Conservation (phyloP, 352 stramenopile species). For the Blastocystis sp. region DNA sequence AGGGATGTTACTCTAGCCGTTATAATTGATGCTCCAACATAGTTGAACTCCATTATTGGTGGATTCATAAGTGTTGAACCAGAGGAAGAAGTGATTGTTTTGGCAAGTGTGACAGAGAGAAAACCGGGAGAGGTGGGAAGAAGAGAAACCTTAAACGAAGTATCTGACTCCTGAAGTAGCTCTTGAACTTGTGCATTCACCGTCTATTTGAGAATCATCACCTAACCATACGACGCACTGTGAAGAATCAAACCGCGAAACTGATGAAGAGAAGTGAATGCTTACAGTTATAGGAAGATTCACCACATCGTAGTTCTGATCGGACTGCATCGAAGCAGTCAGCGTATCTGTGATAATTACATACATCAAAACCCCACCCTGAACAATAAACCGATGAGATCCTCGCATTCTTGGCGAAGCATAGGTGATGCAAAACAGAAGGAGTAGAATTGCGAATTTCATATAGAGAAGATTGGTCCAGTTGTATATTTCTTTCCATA, state of each 20-base stretch:
- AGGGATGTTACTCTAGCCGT: not conserved
- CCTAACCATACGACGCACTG: constrained; percentile 8
- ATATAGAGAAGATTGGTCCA: not conserved
- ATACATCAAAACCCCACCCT: not conserved
- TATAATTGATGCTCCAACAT: constrained; percentile 29
- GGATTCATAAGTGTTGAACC: constrained; percentile 35
- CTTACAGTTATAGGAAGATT: constrained; percentile 2
- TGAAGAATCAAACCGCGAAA: not conserved
- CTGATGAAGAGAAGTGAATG: not conserved
- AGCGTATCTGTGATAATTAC: not conserved
- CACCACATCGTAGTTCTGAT: constrained; percentile 33
- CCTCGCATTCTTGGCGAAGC: not conserved
- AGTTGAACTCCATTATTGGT: constrained; percentile 54
- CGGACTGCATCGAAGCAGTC: constrained; percentile 3
- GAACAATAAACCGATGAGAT: not conserved
- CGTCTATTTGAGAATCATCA: not conserved
- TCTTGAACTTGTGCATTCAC: constrained; percentile 15
- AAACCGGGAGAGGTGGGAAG: constrained; percentile 12
- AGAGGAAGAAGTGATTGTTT: not conserved
- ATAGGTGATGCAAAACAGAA: not conserved
- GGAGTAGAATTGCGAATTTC: not conserved
- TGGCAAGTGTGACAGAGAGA: constrained; percentile 38
- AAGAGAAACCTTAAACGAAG: not conserved
- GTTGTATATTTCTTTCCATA: not conserved
- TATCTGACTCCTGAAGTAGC: not conserved